Evolutionary conservation across 192 early-diverging fungal species (phyloP).

Genomic region (Coemansia aciculifera): DNA sequence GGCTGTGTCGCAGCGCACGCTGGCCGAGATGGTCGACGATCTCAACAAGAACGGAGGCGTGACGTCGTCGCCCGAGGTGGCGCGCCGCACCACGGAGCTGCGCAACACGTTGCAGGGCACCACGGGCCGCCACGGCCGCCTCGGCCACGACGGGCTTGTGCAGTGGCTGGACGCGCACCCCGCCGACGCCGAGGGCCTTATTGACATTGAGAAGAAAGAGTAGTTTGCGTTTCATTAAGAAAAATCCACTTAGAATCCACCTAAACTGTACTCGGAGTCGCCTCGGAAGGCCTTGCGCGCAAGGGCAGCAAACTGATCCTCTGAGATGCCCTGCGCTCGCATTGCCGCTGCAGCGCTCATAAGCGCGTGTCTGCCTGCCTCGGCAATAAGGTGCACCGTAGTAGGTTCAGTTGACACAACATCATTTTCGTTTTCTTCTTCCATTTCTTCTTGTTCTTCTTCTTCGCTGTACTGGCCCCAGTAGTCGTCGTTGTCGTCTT

Average conservation of each 20-base stretch:
- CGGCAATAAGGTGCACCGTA: background rate
- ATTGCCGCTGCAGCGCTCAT: slow-evolving; percentile 26
- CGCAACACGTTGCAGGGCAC: slow-evolving; percentile 46
- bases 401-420: background rate
- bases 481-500: slow-evolving; percentile 24
- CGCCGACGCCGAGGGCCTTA: slow-evolving; percentile 18
- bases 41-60: slow-evolving; percentile 30
- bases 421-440: background rate
- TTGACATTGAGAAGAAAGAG: background rate
- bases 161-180: slow-evolving; percentile 38
- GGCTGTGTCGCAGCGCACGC: slow-evolving; percentile 27
- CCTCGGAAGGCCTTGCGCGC: slow-evolving; percentile 3
- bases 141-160: slow-evolving; percentile 67
- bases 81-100: slow-evolving; percentile 30
- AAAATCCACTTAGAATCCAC: background rate
- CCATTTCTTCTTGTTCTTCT: background rate
- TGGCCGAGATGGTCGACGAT: slow-evolving; percentile 36
- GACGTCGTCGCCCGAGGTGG: slow-evolving; percentile 15
- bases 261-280: background rate
- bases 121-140: slow-evolving; percentile 56
- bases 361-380: slow-evolving; percentile 21
- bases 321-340: slow-evolving; percentile 16
- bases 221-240: background rate
- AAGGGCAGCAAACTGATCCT: slow-evolving; percentile 28
- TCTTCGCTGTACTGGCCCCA: slow-evolving; percentile 31